Conservation (phyloP, 768 basidiomycete genomes). For the Kwoniella bestiolae region DNA sequence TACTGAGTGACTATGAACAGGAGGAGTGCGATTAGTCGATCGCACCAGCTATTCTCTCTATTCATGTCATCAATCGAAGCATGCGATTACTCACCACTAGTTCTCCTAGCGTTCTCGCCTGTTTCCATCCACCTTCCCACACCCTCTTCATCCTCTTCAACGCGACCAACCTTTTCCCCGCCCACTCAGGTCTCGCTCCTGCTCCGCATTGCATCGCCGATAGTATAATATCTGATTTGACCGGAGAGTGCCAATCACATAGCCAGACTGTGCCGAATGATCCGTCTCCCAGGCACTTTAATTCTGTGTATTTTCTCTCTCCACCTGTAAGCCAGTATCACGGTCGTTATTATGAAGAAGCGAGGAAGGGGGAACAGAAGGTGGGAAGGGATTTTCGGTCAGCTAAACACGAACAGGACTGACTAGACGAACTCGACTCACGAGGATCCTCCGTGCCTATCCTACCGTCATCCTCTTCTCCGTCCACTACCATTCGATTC, state of each 20-base stretch:
- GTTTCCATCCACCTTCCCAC: conserved; percentile 98
- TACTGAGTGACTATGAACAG: conserved; percentile 76
- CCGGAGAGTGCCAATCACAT: conserved; percentile 97
- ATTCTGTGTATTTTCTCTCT: conserved; percentile 84
- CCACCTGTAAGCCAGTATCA: too few species aligned
- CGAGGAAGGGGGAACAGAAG: too few species aligned
- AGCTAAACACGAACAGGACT: neutral
- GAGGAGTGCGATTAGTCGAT: too few species aligned
- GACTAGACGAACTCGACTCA: conserved; percentile 22
- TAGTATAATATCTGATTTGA: conserved; percentile 85
- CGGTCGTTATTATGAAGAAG: too few species aligned
- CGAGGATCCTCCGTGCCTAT: conserved; percentile 45
- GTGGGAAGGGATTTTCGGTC: neutral
- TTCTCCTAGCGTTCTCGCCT: conserved; percentile 93
- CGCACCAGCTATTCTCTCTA: too few species aligned
- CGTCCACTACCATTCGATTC: conserved; percentile 5
- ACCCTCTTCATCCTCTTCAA: conserved; percentile 98
- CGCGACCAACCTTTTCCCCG: conserved; percentile 90
- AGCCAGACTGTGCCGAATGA: conserved; percentile 98
- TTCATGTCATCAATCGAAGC: too few species aligned
- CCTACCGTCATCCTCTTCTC: conserved; percentile 34
- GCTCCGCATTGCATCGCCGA: conserved; percentile 96
- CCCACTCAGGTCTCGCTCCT: conserved; percentile 90
- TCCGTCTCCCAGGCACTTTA: conserved; percentile 97
- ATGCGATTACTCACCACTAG: conserved; percentile 65